Evolutionary conservation across 257 asterid species (phyloP).

Genomic region (Buddleja alternifolia): DNA sequence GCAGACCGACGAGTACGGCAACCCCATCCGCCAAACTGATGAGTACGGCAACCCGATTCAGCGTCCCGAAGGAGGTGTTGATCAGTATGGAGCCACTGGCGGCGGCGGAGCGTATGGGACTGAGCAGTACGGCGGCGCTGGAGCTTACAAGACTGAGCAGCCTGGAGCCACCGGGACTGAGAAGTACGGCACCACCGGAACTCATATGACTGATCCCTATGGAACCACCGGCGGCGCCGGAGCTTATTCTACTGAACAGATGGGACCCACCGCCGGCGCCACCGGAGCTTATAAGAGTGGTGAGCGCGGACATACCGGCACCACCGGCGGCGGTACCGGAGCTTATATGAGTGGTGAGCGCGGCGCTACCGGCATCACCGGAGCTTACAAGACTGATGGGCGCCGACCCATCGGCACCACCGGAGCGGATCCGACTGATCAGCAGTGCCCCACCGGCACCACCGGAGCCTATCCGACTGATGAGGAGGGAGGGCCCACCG

Average conservation of each 20-base stretch:
- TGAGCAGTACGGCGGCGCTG: neutral
- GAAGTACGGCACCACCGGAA: constrained; percentile 15
- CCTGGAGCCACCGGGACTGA: constrained; percentile 12
- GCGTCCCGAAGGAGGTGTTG: constrained; percentile 33
- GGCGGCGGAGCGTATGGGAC: neutral
- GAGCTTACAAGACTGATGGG: neutral
- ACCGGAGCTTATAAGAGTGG: constrained; percentile 22
- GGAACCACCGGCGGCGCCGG: constrained; percentile 24
- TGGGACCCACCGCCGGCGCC: neutral
- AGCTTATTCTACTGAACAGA: too few relatives aligned
- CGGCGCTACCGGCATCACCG: constrained; percentile 4
- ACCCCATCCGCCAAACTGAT: constrained; percentile 44
- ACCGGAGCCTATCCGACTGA: neutral
- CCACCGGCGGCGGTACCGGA: constrained; percentile 3
- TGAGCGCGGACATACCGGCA: constrained; percentile 13
- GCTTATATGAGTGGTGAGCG: neutral
- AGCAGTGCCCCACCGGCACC: constrained; percentile 19
- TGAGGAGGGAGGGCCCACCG: neutral
- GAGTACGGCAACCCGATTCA: constrained; percentile 39
- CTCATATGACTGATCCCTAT: neutral
- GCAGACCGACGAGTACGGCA: constrained; percentile 71
- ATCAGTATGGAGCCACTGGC: constrained; percentile 28
- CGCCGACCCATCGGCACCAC: constrained; percentile 7
- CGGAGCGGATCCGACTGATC: constrained; percentile 18
- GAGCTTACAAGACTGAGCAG: constrained; percentile 9